phyloP scores from a whole-genome alignment of 2,329 filamentous ascomycete species.

The Sclerotinia minor region DNA sequence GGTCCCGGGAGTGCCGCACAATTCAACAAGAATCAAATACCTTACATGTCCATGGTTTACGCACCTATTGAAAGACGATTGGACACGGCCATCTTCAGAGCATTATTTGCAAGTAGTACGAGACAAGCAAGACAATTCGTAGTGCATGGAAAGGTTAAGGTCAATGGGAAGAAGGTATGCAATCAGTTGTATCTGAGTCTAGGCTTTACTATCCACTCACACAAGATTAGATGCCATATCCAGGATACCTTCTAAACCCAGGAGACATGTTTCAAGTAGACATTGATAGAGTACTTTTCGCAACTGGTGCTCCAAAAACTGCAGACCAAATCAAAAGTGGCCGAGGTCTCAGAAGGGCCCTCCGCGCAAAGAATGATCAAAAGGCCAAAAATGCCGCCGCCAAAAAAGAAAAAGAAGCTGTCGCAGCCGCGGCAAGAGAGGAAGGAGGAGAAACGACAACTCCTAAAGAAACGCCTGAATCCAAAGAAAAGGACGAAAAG shows the following conservation, averaged over 20 bases:
- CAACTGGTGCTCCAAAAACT: slow-evolving; percentile 74
- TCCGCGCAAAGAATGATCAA: slow-evolving; percentile 28
- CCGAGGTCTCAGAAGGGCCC: slow-evolving; percentile 27
- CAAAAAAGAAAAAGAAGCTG: slow-evolving; percentile 32
- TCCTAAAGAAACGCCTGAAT: slow-evolving; percentile 26
- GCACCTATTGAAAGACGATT: slow-evolving; percentile 86
- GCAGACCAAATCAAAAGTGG: slow-evolving; percentile 32
- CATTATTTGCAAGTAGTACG: slow-evolving; percentile 90
- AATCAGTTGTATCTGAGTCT: background rate
- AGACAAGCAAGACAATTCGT: slow-evolving; percentile 93
- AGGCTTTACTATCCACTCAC: background rate
- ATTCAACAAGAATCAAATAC: slow-evolving; percentile 58
- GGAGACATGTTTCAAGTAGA: slow-evolving; percentile 99
- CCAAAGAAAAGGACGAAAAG: slow-evolving; percentile 3
- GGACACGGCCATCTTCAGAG: slow-evolving; percentile 91
- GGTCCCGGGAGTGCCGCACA: slow-evolving; percentile 44
- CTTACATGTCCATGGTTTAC: slow-evolving; percentile 96
- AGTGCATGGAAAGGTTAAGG: slow-evolving; percentile 87
- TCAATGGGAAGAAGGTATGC: slow-evolving; percentile 90
- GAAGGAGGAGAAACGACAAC: slow-evolving; percentile 18
- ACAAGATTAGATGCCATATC: slow-evolving; percentile 75
- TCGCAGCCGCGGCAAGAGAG: slow-evolving; percentile 28
- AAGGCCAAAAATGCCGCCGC: slow-evolving; percentile 16
- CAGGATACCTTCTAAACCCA: slow-evolving; percentile 91
- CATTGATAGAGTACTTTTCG: slow-evolving; percentile 81